These are phyloP conservation scores for Anethum foeniculum DNA, from an alignment of 140 eudicot species.

Conservation along the genomic window DNA sequence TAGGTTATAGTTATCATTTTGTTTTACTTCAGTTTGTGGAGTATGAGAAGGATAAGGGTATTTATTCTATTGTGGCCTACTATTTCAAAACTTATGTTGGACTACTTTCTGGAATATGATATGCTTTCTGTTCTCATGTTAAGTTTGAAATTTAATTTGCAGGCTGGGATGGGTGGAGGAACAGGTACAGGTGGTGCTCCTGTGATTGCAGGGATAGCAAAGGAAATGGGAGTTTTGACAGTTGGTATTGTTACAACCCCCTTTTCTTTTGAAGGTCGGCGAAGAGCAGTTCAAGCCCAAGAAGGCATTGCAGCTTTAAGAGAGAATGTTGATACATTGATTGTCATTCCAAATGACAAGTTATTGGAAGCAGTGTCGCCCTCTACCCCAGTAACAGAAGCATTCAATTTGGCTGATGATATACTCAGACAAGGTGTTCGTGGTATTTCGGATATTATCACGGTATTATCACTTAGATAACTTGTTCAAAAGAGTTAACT, in stretches of 20 bases:
- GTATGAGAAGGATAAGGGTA: not conserved
- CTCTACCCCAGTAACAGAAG: constrained; percentile 90
- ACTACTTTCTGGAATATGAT: not conserved
- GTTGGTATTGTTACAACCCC: constrained; percentile 95
- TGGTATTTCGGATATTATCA: constrained; percentile 90
- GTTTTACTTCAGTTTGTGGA: not conserved
- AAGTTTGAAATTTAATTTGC: constrained; percentile 21
- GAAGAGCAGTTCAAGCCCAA: constrained; percentile 94
- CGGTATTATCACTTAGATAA: constrained; percentile 38
- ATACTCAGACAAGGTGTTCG: constrained; percentile 96
- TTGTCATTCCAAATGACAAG: constrained; percentile 92
- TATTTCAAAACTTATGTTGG: not conserved
- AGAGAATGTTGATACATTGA: constrained; percentile 87
- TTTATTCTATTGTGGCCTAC: not conserved
- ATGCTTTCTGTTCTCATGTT: constrained; percentile 1
- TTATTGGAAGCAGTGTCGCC: constrained; percentile 85
- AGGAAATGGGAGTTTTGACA: constrained; percentile 85
- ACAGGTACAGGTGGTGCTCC: constrained; percentile 99
- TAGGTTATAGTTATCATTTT: not conserved
- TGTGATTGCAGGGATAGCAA: constrained; percentile 83
- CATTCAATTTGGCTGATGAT: constrained; percentile 92
- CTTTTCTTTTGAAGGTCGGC: constrained; percentile 86
- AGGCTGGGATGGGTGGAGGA: constrained; percentile 99
- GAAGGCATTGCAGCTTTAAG: constrained; percentile 96
- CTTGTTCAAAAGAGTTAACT: not conserved